Percentiles rank a stretch among this genome's conserved stretches.
Conservation (phyloP, 768 basidiomycete species). For the Suillus cothurnatus region DNA sequence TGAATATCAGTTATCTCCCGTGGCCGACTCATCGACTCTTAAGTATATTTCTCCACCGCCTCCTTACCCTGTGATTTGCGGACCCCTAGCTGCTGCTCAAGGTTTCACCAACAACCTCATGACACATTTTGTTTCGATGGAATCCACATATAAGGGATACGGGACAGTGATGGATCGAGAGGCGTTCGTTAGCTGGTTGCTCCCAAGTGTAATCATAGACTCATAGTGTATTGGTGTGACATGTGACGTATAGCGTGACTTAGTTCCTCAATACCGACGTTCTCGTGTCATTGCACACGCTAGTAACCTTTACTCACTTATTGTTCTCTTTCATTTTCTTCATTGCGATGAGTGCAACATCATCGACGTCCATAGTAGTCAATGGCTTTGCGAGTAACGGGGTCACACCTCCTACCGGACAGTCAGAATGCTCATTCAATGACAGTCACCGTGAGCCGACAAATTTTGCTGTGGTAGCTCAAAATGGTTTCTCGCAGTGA, state of each 20-base stretch:
- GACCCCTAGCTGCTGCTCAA: constrained; percentile 38
- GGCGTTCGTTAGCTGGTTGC: constrained; percentile 25
- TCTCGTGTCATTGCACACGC: constrained; percentile 1
- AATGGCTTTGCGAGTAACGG: constrained; percentile 51
- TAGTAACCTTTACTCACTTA: not conserved
- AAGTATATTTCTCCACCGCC: constrained; percentile 51
- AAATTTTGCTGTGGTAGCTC: constrained; percentile 39
- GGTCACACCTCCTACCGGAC: constrained; percentile 38
- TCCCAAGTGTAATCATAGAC: constrained; percentile 10
- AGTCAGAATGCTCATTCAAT: constrained; percentile 41
- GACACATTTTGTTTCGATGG: constrained; percentile 59
- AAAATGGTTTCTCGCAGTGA: constrained; percentile 65
- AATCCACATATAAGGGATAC: constrained; percentile 32
- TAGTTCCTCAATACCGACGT: not conserved
- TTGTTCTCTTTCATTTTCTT: constrained; percentile 1
- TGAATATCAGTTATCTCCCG: constrained; percentile 9
- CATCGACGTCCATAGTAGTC: constrained; percentile 37
- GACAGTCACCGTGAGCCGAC: constrained; percentile 29
- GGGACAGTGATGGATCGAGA: constrained; percentile 44
- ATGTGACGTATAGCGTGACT: constrained; percentile 6
- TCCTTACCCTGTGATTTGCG: constrained; percentile 50
- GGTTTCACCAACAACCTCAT: constrained; percentile 57
- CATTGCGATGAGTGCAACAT: constrained; percentile 24
- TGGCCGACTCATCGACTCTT: constrained; percentile 11
- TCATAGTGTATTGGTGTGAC: constrained; percentile 1